phyloP scores from a whole-genome alignment of 345 rosid species.

The Eucalyptus erythrocorys region DNA sequence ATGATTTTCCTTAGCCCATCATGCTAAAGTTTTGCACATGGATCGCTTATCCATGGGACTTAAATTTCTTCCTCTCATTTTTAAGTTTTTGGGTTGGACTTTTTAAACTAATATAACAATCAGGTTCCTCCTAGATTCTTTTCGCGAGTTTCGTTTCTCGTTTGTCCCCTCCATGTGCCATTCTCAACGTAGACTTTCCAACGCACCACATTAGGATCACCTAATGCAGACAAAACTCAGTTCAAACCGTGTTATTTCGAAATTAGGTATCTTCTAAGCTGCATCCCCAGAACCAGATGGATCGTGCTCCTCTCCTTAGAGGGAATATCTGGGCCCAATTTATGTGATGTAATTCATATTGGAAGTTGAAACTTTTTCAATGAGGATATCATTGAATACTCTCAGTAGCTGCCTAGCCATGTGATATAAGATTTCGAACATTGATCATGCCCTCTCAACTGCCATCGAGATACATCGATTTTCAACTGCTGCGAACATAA shows the following conservation, averaged over 20 bases:
- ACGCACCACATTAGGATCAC: neutral
- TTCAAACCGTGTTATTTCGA: neutral
- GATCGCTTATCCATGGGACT: neutral
- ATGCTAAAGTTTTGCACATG: neutral
- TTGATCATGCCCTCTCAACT: neutral
- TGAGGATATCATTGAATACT: neutral
- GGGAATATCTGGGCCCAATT: neutral
- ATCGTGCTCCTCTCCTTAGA: neutral
- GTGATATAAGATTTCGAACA: neutral
- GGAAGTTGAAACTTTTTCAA: neutral
- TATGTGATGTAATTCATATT: neutral
- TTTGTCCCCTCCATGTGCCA: neutral
- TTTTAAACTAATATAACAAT: too few species aligned
- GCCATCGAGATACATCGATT: neutral
- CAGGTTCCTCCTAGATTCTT: neutral
- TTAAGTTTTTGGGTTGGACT: neutral
- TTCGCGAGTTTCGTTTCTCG: neutral
- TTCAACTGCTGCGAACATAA: neutral
- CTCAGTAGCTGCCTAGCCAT: neutral
- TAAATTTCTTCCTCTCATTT: too few species aligned
- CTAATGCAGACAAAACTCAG: neutral
- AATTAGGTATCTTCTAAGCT: neutral
- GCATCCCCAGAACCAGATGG: neutral
- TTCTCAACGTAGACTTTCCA: neutral
- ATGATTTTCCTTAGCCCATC: neutral